Evolutionary conservation across 345 rosid genomes (phyloP), one percentile per base, ranked within the genome.

Genomic region (Gossypium anomalum): DNA sequence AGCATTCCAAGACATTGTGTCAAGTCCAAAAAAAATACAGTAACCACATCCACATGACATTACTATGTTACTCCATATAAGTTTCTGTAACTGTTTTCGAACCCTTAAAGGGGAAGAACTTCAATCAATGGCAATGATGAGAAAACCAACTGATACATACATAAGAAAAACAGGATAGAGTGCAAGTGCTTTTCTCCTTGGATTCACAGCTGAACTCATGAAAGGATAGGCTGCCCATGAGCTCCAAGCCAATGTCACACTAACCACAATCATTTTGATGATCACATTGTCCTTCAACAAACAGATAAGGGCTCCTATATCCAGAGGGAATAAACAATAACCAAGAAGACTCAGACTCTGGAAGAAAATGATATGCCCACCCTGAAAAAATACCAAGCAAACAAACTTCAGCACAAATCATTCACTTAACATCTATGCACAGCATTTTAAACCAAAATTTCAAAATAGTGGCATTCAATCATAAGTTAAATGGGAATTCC

Each of bases 101-200:
- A 61, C 41, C 71, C 76, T 72, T 43, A 55, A 68, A 60, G 4
- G 38, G 49, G 64, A 47, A 43, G 17, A 57, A 44, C 13, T 9
- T 73, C 67, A 88, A 78, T 90, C 81, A 78, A 90, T 88, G 66
- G 98, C 97, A 66, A 94, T 92, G 82, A 91, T 94, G 76, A 94
- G 93, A 86, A 92, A 94, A 57, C 98, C 96, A 51, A 92, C 98
- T 0, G 97, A 94, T 71, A 94, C 98, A 45, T 94, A 91, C 98
- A 94, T 94, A 81, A 94, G 98, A 79, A 92, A 91, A 74, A 94
- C 97, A 0, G 98, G 98, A 78, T 88, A 90, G 60, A 90, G 94
- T 0, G 94, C 90, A 0, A 90, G 94, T 14, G 90, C 92, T 81
- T 90, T 90, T 75, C 94, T 79, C 69, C 88, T 83, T 0, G 90